Conservation (phyloP, 2,329 filamentous ascomycete genomes). For the Phyllosticta citrichinensis region DNA sequence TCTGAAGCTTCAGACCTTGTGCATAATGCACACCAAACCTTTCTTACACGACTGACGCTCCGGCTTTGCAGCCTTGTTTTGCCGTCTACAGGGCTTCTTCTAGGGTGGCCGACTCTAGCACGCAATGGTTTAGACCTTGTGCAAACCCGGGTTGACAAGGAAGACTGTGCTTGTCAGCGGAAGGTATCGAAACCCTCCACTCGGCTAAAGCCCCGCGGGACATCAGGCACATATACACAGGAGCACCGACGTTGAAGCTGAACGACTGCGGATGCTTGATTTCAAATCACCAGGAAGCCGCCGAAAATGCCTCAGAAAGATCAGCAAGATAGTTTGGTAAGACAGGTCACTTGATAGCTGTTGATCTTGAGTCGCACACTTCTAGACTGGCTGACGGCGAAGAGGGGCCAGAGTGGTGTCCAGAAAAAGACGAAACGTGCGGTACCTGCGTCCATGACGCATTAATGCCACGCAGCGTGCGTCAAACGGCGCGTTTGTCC, state of each 20-base stretch:
- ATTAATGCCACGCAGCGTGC: background rate
- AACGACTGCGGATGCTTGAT: background rate
- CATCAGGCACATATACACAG: background rate
- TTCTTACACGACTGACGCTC: background rate
- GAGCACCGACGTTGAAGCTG: background rate
- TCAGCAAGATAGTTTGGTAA: background rate
- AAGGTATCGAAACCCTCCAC: background rate
- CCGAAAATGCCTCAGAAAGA: background rate
- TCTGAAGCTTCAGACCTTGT: background rate
- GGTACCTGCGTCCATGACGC: background rate
- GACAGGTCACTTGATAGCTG: background rate
- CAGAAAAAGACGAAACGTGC: background rate
- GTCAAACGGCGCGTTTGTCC: background rate
- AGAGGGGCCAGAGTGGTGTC: background rate
- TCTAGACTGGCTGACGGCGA: background rate
- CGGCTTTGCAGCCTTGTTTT: background rate
- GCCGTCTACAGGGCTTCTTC: background rate
- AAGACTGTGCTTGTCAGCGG: background rate
- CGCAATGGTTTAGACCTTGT: background rate
- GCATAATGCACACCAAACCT: background rate
- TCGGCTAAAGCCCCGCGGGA: background rate
- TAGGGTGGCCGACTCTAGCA: background rate
- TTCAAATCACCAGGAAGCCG: background rate
- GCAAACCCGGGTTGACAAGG: background rate
- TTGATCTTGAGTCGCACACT: background rate